phyloP scores from a whole-genome alignment of 345 rosid species.

The Boechera divaricarpa region DNA sequence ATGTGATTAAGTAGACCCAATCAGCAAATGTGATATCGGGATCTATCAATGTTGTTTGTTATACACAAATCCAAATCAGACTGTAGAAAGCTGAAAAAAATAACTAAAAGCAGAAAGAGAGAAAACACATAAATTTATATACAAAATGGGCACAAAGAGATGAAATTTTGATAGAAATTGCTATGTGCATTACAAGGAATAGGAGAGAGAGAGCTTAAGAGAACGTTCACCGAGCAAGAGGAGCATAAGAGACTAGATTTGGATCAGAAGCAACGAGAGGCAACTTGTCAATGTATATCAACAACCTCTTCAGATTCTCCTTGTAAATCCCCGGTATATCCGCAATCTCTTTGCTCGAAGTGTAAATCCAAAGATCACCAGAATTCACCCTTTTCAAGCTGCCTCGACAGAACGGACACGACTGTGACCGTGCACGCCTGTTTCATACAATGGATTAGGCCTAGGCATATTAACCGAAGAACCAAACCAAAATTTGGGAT shows the following conservation, averaged over 20 bases:
- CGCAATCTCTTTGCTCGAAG: conserved; percentile 52
- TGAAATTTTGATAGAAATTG: not conserved
- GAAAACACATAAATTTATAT: conserved; percentile 9
- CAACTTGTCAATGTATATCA: conserved; percentile 64
- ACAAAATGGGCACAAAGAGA: not conserved
- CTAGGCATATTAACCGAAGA: no score
- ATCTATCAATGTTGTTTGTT: not conserved
- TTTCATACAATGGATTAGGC: not conserved
- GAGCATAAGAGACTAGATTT: conserved; percentile 52
- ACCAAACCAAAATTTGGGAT: no score
- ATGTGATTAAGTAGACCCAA: not conserved
- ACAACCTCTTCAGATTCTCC: conserved; percentile 74
- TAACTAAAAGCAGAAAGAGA: not conserved
- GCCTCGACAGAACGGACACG: conserved; percentile 93
- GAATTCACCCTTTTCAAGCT: conserved; percentile 79
- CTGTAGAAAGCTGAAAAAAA: not conserved
- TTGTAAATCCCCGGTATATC: conserved; percentile 59
- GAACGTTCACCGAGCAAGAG: conserved; percentile 46
- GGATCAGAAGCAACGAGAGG: conserved; percentile 64
- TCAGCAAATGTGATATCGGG: not conserved
- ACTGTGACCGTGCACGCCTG: conserved; percentile 78
- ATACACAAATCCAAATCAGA: conserved; percentile 34
- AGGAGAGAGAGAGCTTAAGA: not conserved
- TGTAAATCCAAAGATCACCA: conserved; percentile 81
- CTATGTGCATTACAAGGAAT: conserved; percentile 27